Base-by-base conservation (phyloP, 208 protist genomes). In the Acanthamoeba comandoni region DNA sequence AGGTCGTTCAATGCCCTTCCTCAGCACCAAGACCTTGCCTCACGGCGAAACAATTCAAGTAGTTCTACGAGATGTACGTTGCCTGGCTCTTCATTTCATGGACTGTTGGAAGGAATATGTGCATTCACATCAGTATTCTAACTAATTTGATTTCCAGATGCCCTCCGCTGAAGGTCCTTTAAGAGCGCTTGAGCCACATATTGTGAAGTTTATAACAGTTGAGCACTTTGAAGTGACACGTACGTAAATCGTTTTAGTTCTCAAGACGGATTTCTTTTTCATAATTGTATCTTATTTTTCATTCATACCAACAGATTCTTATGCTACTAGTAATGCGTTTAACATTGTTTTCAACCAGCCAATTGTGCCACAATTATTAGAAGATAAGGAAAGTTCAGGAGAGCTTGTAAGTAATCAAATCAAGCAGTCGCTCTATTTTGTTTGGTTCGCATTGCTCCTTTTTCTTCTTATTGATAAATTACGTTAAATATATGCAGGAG, bases 161-260 rank as follows among this genome's bases (percentile, higher is more conserved):
- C 77, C 77, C 9, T 86, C 77, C 35, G 22, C 19, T 13, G 77
- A 86, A 60, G 77, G 77, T 11, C 77, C 77, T 39, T 9, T 86
- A 60, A 86, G 57, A 2, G 52, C 77, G 13, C 7, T 62, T 9
- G 77, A 86, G 77, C 53, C 77, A 2, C 9, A 86, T 22, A 8
- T 43, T 9, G 9, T 86, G 22, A 67, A 53, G 35, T 67, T 86
- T 60, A 19, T 5, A 0, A 86, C 77, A 7, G 55, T 86, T 24
- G 31, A 53, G 13, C 29, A 62, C 13, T 86, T 86, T 60, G 19
- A 67, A 2, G 53, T 67, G 29, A 13, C 51, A 11, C 11, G 77
- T 86, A 67, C 19, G 77, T 67, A 11, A 11, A 60, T 24, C 24
- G 35, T 43, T 43, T 1, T 43, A 43, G 1, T 39, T 13, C 24